Conservation (phyloP, 768 basidiomycete genomes). For the Lentinula raphanica region DNA sequence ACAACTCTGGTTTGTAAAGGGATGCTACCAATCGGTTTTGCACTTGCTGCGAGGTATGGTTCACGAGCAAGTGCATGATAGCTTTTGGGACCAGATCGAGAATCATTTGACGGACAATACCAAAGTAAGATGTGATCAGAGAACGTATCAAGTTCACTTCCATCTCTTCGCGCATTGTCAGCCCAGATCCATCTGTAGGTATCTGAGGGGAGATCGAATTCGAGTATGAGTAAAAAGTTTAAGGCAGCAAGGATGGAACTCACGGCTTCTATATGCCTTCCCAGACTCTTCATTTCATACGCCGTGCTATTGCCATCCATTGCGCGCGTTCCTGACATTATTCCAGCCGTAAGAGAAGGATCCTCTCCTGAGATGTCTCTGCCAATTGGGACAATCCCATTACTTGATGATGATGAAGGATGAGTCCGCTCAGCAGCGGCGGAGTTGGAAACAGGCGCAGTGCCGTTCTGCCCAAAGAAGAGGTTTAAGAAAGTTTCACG, state of each 20-base stretch:
- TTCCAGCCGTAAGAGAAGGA: constrained; percentile 44
- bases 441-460: constrained; percentile 62
- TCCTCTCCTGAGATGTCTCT: constrained; percentile 60
- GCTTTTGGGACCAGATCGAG: constrained; percentile 97
- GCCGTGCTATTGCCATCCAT: constrained; percentile 78
- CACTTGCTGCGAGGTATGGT: constrained; percentile 92
- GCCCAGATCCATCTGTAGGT: constrained; percentile 53
- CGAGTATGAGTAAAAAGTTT: background rate
- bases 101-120: constrained; percentile 93
- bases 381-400: constrained; percentile 46
- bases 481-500: constrained; percentile 94
- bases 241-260: constrained; percentile 36
- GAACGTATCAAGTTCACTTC: constrained; percentile 93
- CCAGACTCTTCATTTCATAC: constrained; percentile 98
- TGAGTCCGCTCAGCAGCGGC: constrained; percentile 36
- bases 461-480: constrained; percentile 91
- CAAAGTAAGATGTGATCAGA: constrained; percentile 92
- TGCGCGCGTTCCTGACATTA: constrained; percentile 61
- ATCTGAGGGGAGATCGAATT: constrained; percentile 31
- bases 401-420: constrained; percentile 6
- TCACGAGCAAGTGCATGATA: constrained; percentile 97
- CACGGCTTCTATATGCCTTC: constrained; percentile 96
- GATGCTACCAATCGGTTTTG: constrained; percentile 94
- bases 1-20: constrained; percentile 92
- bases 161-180: constrained; percentile 90